A percentile compares a stretch with the other conserved stretches of the same genome.
Evolutionary conservation across 2,329 filamentous ascomycete genomes (phyloP).

Genomic region (Metarhizium brunneum): DNA sequence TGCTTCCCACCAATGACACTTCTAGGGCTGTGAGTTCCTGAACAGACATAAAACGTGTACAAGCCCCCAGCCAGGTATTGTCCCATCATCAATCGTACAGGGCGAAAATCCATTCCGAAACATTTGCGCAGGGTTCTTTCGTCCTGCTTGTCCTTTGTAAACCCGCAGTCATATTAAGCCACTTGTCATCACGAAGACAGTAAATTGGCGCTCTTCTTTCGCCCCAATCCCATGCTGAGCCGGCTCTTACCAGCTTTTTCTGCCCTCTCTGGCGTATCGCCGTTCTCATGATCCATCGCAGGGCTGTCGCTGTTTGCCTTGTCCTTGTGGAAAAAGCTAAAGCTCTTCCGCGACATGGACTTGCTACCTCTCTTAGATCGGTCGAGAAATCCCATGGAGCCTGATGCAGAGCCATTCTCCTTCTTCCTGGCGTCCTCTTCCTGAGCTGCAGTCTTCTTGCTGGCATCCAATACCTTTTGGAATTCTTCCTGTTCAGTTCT

Average conservation of each 20-base stretch:
- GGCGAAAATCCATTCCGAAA: constrained; percentile 7
- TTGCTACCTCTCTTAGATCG: constrained; percentile 65
- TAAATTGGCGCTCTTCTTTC: constrained; percentile 58
- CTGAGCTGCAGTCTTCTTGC: constrained; percentile 52
- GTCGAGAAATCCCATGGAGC: constrained; percentile 43
- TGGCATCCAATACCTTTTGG: constrained; percentile 54
- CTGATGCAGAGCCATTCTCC: constrained; percentile 27
- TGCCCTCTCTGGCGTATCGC: constrained; percentile 30
- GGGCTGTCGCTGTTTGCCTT: constrained; percentile 20
- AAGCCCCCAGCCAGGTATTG: background rate
- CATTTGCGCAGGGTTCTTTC: constrained; percentile 13
- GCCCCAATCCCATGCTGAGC: constrained; percentile 57
- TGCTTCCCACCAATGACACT: constrained; percentile 5
- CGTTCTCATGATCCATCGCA: constrained; percentile 21
- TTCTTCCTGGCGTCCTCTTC: constrained; percentile 33
- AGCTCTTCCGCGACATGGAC: constrained; percentile 69
- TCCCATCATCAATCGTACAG: background rate
- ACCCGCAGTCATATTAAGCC: background rate
- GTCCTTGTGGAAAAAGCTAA: constrained; percentile 54
- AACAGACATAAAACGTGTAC: background rate
- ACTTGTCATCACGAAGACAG: constrained; percentile 12
- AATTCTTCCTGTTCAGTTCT: constrained; percentile 54
- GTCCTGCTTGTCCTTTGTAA: constrained; percentile 9
- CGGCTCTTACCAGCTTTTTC: constrained; percentile 47
- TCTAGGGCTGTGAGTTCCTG: background rate